phyloP scores from a whole-genome alignment of 2,329 filamentous ascomycete species.

The Thermoascus crustaceus region DNA sequence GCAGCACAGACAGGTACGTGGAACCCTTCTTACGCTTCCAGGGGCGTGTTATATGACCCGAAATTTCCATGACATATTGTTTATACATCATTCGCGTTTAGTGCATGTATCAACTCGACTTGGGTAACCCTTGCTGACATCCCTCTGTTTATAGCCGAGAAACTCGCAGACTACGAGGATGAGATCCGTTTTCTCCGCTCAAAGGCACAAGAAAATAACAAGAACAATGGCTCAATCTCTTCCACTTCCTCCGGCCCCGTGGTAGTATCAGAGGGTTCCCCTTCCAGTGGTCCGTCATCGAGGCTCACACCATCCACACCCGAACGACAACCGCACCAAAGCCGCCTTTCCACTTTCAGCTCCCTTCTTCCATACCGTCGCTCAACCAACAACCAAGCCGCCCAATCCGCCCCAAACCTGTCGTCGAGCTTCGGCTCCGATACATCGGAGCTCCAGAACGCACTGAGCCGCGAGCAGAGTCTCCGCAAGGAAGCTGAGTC shows the following conservation, averaged over 20 bases:
- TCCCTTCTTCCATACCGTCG: slow-evolving; percentile 33
- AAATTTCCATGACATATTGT: not conserved
- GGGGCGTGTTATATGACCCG: not conserved
- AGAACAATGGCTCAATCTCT: slow-evolving; percentile 18
- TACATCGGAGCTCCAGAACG: slow-evolving; percentile 43
- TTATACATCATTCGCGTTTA: too few species aligned
- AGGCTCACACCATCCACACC: slow-evolving; percentile 16
- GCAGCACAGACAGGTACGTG: slow-evolving; percentile 45
- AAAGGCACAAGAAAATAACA: slow-evolving; percentile 17
- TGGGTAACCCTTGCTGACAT: slow-evolving; percentile 4
- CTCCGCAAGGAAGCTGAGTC: slow-evolving; percentile 51
- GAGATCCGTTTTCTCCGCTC: slow-evolving; percentile 46
- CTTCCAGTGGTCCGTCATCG: slow-evolving; percentile 29
- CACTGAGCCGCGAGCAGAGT: slow-evolving; percentile 47
- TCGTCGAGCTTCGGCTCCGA: slow-evolving; percentile 16
- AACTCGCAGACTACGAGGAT: slow-evolving; percentile 56
- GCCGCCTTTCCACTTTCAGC: slow-evolving; percentile 31
- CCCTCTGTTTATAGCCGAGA: slow-evolving; percentile 37
- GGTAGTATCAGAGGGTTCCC: slow-evolving; percentile 20
- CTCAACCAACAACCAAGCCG: slow-evolving; percentile 17
- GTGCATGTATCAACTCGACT: not conserved
- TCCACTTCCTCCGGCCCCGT: slow-evolving; percentile 20
- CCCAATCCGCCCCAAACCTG: slow-evolving; percentile 16
- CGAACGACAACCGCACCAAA: slow-evolving; percentile 21
- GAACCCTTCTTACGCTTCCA: not conserved